phyloP scores from a whole-genome alignment of 2,329 filamentous ascomycete genomes.

The Chalara sp. region DNA sequence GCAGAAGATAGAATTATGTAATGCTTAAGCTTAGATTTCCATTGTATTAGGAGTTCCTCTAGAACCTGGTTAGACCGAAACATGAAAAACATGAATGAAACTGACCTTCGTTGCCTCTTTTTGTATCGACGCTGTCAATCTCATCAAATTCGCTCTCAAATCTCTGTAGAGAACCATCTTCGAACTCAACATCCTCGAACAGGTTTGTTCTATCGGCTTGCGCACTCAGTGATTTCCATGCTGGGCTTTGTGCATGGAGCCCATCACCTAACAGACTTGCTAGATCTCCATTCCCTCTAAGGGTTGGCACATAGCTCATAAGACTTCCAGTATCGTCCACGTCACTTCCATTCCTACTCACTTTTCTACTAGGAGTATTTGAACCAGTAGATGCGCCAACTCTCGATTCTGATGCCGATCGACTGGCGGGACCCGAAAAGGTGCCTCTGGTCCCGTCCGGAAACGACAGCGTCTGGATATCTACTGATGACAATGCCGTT shows the following conservation, averaged over 20 bases:
- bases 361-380: constrained; percentile 21
- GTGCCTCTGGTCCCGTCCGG: constrained; percentile 63
- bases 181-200: constrained; percentile 47
- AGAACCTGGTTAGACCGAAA: constrained; percentile 11
- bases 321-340: constrained; percentile 42
- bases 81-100: neutral
- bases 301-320: constrained; percentile 40
- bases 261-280: constrained; percentile 77
- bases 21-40: constrained; percentile 93
- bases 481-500: constrained; percentile 75
- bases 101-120: constrained; percentile 50
- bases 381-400: constrained; percentile 17
- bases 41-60: constrained; percentile 51
- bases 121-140: constrained; percentile 52
- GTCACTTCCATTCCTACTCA: constrained; percentile 37
- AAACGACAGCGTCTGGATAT: constrained; percentile 70
- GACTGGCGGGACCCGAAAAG: constrained; percentile 39
- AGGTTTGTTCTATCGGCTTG: constrained; percentile 54
- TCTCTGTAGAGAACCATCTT: constrained; percentile 50
- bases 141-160: constrained; percentile 76
- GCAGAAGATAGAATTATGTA: constrained; percentile 95
- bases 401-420: constrained; percentile 22
- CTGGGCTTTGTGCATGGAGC: constrained; percentile 56
- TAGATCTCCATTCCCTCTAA: constrained; percentile 57
- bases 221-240: constrained; percentile 60